phyloP scores from a whole-genome alignment of 306 rosid species.

The Prinsepia uniflora region DNA sequence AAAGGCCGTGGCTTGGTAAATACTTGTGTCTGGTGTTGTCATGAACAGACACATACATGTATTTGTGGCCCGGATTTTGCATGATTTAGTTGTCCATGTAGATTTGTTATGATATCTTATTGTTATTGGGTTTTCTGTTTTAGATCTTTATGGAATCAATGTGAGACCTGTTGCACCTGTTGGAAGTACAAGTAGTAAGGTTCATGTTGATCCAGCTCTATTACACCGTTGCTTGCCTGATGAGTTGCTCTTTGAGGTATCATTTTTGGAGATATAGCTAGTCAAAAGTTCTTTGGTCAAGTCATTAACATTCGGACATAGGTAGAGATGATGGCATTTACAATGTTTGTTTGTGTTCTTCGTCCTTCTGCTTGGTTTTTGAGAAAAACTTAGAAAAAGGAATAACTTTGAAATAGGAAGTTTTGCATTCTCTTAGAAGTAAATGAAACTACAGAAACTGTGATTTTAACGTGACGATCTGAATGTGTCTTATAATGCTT shows the following conservation, averaged over 20 bases:
- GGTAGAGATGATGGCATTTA: neutral
- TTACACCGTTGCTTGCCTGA: conserved; percentile 77
- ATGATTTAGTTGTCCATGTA: conserved; percentile 1
- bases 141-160: conserved; percentile 92
- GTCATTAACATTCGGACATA: neutral
- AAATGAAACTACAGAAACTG: neutral
- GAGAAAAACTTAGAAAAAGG: neutral
- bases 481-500: neutral
- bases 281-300: neutral
- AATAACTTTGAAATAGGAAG: neutral
- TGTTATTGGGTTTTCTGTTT: conserved; percentile 44
- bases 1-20: conserved; percentile 98
- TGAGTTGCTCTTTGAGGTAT: conserved; percentile 88
- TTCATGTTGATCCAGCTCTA: conserved; percentile 61
- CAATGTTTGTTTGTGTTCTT: neutral
- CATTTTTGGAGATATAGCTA: conserved; percentile 8
- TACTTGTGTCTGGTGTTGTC: neutral
- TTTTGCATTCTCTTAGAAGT: neutral
- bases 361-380: neutral
- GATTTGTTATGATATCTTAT: conserved; percentile 26
- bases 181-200: conserved; percentile 80
- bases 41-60: neutral
- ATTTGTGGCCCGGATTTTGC: neutral
- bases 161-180: conserved; percentile 95
- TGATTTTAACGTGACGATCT: neutral